A percentile compares a stretch with the other conserved stretches of the same genome.
Evolutionary conservation across 257 asterid species (phyloP).

Genomic region (Nicotiana tomentosiformis): DNA sequence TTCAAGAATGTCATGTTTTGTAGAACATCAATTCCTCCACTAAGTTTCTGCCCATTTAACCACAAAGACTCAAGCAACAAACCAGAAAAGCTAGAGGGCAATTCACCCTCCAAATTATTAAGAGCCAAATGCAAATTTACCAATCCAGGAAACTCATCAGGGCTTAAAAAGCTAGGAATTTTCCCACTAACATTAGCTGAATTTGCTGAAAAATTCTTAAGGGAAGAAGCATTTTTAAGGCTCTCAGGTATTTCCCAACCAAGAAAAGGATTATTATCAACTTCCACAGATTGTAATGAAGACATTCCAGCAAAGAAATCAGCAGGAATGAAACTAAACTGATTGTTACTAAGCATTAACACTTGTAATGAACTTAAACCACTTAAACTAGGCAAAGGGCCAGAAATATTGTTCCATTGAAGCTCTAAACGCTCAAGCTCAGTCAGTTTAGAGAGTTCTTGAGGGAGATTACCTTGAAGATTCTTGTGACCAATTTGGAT

Average conservation of each 20-base stretch:
- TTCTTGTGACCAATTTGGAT: conserved; percentile 70
- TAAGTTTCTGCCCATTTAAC: conserved; percentile 80
- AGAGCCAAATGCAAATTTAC: conserved; percentile 73
- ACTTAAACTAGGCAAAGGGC: conserved; percentile 68
- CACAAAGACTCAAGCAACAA: conserved; percentile 70
- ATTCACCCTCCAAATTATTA: conserved; percentile 63
- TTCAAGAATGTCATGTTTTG: conserved; percentile 75
- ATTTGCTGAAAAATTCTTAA: conserved; percentile 74
- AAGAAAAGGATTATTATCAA: conserved; percentile 63
- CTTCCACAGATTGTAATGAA: conserved; percentile 61
- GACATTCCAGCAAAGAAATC: conserved; percentile 81
- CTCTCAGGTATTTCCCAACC: conserved; percentile 67
- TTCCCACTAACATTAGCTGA: conserved; percentile 62
- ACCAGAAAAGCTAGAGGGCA: conserved; percentile 56
- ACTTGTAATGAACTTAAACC: conserved; percentile 59
- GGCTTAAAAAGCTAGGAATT: conserved; percentile 55
- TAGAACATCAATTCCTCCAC: conserved; percentile 58
- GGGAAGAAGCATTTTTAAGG: conserved; percentile 55
- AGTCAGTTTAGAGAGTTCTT: conserved; percentile 48
- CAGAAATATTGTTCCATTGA: conserved; percentile 74
- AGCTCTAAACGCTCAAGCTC: conserved; percentile 71
- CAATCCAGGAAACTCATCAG: conserved; percentile 73
- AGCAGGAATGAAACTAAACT: conserved; percentile 55
- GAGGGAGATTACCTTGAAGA: conserved; percentile 72
- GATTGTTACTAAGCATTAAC: conserved; percentile 63